Evolutionary conservation across 1,284 basidiomycete genomes (phyloP), one percentile per base, ranked within the genome.

Genomic region (Cystobasidium sp.): DNA sequence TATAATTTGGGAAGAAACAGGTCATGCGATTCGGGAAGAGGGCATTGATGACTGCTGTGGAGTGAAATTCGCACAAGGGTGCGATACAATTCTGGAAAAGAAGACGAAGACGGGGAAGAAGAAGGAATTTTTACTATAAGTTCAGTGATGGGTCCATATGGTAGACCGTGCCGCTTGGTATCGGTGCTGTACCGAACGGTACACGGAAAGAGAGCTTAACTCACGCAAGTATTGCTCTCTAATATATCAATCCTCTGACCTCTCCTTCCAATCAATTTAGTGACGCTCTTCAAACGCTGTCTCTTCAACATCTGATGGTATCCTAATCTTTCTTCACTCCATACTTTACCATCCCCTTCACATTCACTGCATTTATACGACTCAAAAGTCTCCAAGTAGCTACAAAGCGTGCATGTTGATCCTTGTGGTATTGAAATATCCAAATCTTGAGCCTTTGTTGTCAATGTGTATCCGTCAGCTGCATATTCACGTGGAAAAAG

Each of bases 371-470:
- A 10, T 18, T 9, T 47, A 44, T 72, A 72, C 6, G 39, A 47
- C 47, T 65, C 69, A 20, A 70, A 62, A 9, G 12, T 55, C 16
- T 64, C 37, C 3, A 72, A 51, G 41, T 64, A 72, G 20, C 61
- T 65, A 20, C 61, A 55, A 24, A 72, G 24, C 16, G 37, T 52
- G 10, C n/a, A 16, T 20, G n/a, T 47, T 10, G 51, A 31, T 8
- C 69, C 69, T 6, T 14, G n/a, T n/a, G 69, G 69, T 39, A 72
- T 51, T 20, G 69, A 72, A 9, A 72, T 47, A 31, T 72, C 69
- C n/a, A 72, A 47, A 62, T 72, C 69, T 20, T 55, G 65, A 10
- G 70, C 70, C 70, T 73, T n/a, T n/a, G n/a, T n/a, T n/a, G n/a
- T n/a, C n/a, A n/a, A n/a, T n/a, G n/a, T n/a, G n/a, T n/a, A n/a